These are phyloP conservation scores for Mollisia scopiformis DNA, from an alignment of 2,329 filamentous ascomycete genomes.

Conservation along the genomic window DNA sequence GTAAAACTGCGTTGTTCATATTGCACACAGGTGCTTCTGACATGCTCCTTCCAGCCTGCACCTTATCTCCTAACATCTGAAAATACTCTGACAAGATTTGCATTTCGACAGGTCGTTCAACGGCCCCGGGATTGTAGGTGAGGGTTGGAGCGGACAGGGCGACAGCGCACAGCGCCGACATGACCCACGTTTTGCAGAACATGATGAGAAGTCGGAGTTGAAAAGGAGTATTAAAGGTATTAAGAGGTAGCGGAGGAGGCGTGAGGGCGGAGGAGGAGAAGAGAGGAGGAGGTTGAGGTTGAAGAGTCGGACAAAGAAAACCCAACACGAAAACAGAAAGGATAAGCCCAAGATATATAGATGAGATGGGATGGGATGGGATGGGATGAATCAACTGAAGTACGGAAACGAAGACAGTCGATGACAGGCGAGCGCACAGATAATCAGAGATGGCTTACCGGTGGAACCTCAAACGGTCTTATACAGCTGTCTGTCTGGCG, in stretches of 20 bases:
- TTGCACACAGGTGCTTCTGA: slow-evolving; percentile 53
- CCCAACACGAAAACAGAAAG: slow-evolving; percentile 1
- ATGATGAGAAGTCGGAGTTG: slow-evolving; percentile 41
- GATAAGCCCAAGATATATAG: slow-evolving; percentile 9
- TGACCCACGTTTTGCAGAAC: slow-evolving; percentile 51
- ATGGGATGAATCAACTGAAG: slow-evolving; percentile 4
- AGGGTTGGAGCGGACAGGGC: slow-evolving; percentile 39
- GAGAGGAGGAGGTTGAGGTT: slow-evolving; percentile 5
- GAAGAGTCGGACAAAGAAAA: slow-evolving; percentile 13
- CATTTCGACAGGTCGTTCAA: slow-evolving; percentile 29
- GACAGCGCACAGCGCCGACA: slow-evolving; percentile 50
- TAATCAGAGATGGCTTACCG: slow-evolving; percentile 19
- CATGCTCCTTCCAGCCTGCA: slow-evolving; percentile 50
- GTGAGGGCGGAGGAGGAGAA: slow-evolving; percentile 6
- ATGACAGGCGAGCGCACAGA: slow-evolving; percentile 2
- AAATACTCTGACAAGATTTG: slow-evolving; percentile 61
- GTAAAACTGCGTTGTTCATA: slow-evolving; percentile 54
- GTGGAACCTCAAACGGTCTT: slow-evolving; percentile 26
- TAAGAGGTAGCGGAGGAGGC: slow-evolving; percentile 2
- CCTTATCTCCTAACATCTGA: slow-evolving; percentile 59
- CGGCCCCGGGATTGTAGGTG: slow-evolving; percentile 24
- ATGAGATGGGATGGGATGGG: slow-evolving; percentile 2
- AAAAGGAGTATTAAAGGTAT: slow-evolving; percentile 13
- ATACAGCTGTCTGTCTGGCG: slow-evolving; percentile 19
- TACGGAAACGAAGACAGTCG: slow-evolving; percentile 10